A percentile compares a stretch with the other conserved stretches of the same genome.
phyloP scores from a whole-genome alignment of 2,329 filamentous ascomycete species.

The Chaetomiaceae sp. region DNA sequence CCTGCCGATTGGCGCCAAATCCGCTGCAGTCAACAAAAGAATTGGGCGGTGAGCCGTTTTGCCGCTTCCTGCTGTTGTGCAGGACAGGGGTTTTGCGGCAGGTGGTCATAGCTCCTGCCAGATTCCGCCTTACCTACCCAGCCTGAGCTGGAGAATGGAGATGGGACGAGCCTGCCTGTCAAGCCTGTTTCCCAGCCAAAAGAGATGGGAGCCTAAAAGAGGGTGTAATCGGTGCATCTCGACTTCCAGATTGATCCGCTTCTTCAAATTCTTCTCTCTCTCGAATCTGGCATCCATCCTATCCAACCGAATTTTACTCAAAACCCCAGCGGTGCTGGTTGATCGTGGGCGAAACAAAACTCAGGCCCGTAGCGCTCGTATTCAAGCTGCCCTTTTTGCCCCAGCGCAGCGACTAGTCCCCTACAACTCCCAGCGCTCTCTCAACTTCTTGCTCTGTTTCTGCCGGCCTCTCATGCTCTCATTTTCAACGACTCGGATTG shows the following conservation, averaged over 20 bases:
- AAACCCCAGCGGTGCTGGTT: too few species aligned
- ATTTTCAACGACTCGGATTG: background rate
- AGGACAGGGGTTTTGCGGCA: background rate
- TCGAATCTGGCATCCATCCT: too few species aligned
- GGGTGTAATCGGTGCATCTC: background rate
- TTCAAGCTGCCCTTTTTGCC: conserved; percentile 2
- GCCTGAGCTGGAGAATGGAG: too few species aligned
- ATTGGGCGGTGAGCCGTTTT: conserved; percentile 28
- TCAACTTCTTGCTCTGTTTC: background rate
- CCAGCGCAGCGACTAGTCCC: conserved; percentile 1
- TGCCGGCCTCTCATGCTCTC: too few species aligned
- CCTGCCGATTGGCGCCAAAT: conserved; percentile 24
- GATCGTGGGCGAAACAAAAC: too few species aligned
- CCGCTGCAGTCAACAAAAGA: conserved; percentile 24
- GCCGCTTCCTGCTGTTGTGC: conserved; percentile 9
- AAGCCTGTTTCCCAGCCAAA: background rate
- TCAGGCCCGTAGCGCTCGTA: too few species aligned
- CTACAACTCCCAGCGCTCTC: background rate
- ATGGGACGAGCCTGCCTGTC: background rate
- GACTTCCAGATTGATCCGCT: background rate
- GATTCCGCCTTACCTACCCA: background rate
- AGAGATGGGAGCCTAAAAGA: background rate
- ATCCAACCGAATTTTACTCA: too few species aligned
- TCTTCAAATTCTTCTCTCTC: too few species aligned
- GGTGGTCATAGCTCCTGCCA: conserved; percentile 19